Percentiles rank a stretch among this genome's conserved stretches.
Conservation (phyloP, 1,284 basidiomycete genomes). For the Ustilago tritici region DNA sequence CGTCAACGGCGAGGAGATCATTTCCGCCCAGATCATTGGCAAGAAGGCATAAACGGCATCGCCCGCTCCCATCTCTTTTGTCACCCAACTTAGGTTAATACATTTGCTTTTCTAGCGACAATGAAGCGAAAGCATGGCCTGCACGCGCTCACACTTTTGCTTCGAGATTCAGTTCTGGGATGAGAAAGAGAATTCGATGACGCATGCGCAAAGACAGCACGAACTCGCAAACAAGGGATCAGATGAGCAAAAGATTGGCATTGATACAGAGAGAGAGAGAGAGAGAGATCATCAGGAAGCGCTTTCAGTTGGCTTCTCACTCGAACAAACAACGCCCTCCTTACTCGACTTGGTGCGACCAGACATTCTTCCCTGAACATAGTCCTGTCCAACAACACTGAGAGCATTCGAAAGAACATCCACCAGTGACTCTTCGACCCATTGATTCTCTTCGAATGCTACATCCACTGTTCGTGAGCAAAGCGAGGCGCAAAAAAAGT, state of each 20-base stretch:
- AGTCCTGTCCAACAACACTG: slow-evolving; percentile 62
- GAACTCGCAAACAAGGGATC: neutral
- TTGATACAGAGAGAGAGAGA: neutral
- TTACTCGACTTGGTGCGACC: slow-evolving; percentile 51
- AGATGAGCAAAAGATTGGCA: neutral
- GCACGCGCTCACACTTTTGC: neutral
- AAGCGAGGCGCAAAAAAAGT: neutral
- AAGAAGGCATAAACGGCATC: slow-evolving; percentile 45
- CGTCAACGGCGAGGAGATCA: slow-evolving; percentile 63
- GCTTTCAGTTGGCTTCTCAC: slow-evolving; percentile 8
- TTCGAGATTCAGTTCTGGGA: too few species aligned
- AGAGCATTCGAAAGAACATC: slow-evolving; percentile 65
- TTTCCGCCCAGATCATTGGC: slow-evolving; percentile 62
- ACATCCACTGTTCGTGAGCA: slow-evolving; percentile 54
- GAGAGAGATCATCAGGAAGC: neutral
- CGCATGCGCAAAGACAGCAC: neutral
- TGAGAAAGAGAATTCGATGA: neutral
- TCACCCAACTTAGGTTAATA: slow-evolving; percentile 15
- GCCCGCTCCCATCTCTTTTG: neutral
- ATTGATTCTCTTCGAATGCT: slow-evolving; percentile 62
- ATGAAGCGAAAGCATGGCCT: neutral
- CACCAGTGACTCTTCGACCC: slow-evolving; percentile 67
- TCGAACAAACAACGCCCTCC: slow-evolving; percentile 30
- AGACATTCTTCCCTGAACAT: slow-evolving; percentile 60
- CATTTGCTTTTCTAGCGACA: slow-evolving; percentile 17